These are phyloP conservation scores for Dipteronia sinensis DNA, from an alignment of 345 rosid genomes.

Conservation along the genomic window DNA sequence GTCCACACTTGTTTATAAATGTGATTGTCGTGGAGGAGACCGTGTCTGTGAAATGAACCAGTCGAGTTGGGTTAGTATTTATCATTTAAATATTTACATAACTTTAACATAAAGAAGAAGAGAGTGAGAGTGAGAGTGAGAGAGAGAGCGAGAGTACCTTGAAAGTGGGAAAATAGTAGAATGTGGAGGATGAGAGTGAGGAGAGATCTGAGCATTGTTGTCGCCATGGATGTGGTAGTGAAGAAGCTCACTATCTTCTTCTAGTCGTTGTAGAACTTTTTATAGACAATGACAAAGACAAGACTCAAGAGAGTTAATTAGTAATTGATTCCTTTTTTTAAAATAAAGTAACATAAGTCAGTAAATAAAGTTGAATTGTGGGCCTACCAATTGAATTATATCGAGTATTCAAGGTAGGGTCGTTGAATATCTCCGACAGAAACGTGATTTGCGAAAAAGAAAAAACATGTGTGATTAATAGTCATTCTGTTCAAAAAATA, in stretches of 20 bases:
- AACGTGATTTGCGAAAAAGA: too few species aligned
- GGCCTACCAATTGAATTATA: too few species aligned
- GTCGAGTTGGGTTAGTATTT: background rate
- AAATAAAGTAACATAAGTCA: too few species aligned
- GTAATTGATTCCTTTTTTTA: too few species aligned
- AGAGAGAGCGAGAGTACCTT: slow-evolving; percentile 30
- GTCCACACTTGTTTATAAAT: slow-evolving; percentile 69
- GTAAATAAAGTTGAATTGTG: too few species aligned
- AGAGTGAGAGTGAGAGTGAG: background rate
- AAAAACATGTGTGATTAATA: too few species aligned
- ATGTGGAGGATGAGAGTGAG: slow-evolving; percentile 19
- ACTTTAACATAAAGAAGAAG: too few species aligned
- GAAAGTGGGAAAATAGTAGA: slow-evolving; percentile 39
- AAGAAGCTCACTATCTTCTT: background rate
- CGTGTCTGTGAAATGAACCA: background rate
- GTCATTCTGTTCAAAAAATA: too few species aligned
- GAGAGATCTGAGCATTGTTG: slow-evolving; percentile 19
- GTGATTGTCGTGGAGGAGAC: slow-evolving; percentile 64
- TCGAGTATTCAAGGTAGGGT: too few species aligned
- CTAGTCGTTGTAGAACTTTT: background rate
- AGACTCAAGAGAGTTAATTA: too few species aligned
- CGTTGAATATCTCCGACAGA: too few species aligned
- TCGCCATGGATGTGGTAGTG: slow-evolving; percentile 24
- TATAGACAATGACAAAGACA: background rate
- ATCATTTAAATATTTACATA: too few species aligned